Evolutionary conservation across 129 eudicot genomes (phyloP).

Genomic region (Glebionis coronaria): DNA sequence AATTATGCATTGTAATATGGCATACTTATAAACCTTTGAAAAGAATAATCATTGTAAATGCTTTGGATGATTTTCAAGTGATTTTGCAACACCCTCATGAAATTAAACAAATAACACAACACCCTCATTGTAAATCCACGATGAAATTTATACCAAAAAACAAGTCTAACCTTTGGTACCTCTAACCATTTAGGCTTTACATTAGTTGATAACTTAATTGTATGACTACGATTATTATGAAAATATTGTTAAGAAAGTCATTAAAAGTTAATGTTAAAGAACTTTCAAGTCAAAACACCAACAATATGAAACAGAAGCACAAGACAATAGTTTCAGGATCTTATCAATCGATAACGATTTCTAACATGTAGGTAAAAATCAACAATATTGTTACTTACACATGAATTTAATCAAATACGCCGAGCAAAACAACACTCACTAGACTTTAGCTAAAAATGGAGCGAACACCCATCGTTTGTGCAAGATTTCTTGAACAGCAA

Average conservation of each 20-base stretch:
- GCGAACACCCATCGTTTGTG: slow-evolving; percentile 22
- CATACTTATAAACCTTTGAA: too few relatives aligned
- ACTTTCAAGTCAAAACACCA: not conserved
- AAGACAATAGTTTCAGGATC: not conserved
- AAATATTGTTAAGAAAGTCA: not conserved
- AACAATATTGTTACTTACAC: slow-evolving; percentile 23
- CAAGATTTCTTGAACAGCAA: slow-evolving; percentile 24
- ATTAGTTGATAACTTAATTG: not conserved
- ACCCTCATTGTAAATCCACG: too few relatives aligned
- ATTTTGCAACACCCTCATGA: too few relatives aligned
- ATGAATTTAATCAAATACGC: slow-evolving; percentile 24
- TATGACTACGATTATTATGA: not conserved
- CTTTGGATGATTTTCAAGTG: too few relatives aligned
- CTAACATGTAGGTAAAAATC: slow-evolving; percentile 24
- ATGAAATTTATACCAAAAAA: too few relatives aligned
- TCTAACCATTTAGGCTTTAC: not conserved
- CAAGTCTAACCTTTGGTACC: not conserved
- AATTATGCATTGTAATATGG: too few relatives aligned
- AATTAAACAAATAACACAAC: too few relatives aligned
- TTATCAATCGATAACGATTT: slow-evolving; percentile 13
- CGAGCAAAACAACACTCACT: slow-evolving; percentile 17
- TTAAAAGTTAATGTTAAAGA: not conserved
- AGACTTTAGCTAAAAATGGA: slow-evolving; percentile 22
- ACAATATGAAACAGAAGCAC: slow-evolving; percentile 9
- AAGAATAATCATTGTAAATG: too few relatives aligned